Evolutionary conservation across 2,329 filamentous ascomycete species (phyloP), one percentile per base, ranked within the genome.

Genomic region (Dothideomycetes sp.): DNA sequence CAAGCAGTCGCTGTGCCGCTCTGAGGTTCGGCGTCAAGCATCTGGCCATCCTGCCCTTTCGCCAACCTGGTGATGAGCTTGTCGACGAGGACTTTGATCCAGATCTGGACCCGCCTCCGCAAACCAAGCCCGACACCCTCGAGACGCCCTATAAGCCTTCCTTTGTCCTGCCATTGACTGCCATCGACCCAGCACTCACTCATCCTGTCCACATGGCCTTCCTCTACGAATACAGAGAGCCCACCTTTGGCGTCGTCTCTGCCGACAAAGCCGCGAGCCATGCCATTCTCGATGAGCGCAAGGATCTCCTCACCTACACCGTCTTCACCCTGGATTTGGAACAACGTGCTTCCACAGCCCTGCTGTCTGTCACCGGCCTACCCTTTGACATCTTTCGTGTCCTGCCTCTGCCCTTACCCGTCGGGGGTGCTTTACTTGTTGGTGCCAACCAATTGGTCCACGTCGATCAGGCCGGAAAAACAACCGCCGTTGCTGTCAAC

Each of bases 251-350:
- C 41, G 88, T 98, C 45, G 70, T 98, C 31, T 91, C 86, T 34
- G 84, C 88, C 2, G 79, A 78, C 38, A 68, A 77, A 47, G 71
- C 79, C 27, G 77, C 81, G 11, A 88, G 87, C n/a, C 70, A 73
- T 40, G 80, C 84, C 3, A 68, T 96, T 38, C 62, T 80, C 18
- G 65, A 73, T 46, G 83, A 87, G 52, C 76, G 86, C 47, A 91
- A 81, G 54, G 91, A 98, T 57, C 77, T 84, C 50, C 68, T 94
- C 35, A 81, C 79, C 14, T 98, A 95, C 64, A 87, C 87, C 55
- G 89, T 98, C 45, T 94, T 95, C 55, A 95, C 91, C 0, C 69
- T 98, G 37, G 91, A 98, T 55, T 70, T 98, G 35, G 85, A 94
- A 52, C 88, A 96, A 58, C 82, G 81, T 51, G 88, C 88, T 2